phyloP scores from a whole-genome alignment of 2,329 filamentous ascomycete genomes.

The Cytospora chrysosperma region DNA sequence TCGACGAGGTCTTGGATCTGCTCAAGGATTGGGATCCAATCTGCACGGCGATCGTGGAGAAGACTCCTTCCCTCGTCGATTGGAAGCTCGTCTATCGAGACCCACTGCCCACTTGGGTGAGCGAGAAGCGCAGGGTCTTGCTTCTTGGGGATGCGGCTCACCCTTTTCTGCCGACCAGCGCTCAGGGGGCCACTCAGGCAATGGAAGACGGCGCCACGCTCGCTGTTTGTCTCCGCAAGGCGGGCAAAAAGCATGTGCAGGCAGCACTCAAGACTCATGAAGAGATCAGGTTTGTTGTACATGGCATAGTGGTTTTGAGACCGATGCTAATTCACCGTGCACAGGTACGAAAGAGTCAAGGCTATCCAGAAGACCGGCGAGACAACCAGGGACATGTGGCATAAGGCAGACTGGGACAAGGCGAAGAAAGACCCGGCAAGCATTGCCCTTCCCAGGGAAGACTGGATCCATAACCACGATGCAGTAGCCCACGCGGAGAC shows the following conservation, averaged over 20 bases:
- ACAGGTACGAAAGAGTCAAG: slow-evolving; percentile 45
- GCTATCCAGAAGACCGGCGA: slow-evolving; percentile 51
- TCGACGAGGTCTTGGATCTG: slow-evolving; percentile 51
- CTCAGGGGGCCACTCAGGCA: slow-evolving; percentile 49
- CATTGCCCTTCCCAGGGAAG: slow-evolving; percentile 48
- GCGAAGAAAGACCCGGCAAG: slow-evolving; percentile 47
- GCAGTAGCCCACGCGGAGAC: slow-evolving; percentile 46
- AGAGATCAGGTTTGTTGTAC: slow-evolving; percentile 37
- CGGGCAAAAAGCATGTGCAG: slow-evolving; percentile 39
- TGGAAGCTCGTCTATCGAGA: slow-evolving; percentile 53
- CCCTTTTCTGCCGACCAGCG: slow-evolving; percentile 48
- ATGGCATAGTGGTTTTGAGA: too few relatives aligned
- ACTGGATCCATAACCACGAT: slow-evolving; percentile 54
- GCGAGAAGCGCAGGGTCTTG: slow-evolving; percentile 42
- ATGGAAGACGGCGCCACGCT: slow-evolving; percentile 51
- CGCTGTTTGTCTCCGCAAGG: slow-evolving; percentile 43
- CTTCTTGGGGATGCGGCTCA: slow-evolving; percentile 51
- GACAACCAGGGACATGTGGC: slow-evolving; percentile 52
- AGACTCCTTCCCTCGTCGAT: slow-evolving; percentile 46
- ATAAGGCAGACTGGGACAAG: slow-evolving; percentile 52
- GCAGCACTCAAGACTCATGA: slow-evolving; percentile 44
- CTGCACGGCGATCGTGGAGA: slow-evolving; percentile 47
- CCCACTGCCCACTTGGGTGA: slow-evolving; percentile 50
- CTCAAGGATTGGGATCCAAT: slow-evolving; percentile 52
- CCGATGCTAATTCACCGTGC: slow-evolving; percentile 5